Evolutionary conservation across 169 alveolate species (phyloP).

Genomic region (Plasmodium vinckei): DNA sequence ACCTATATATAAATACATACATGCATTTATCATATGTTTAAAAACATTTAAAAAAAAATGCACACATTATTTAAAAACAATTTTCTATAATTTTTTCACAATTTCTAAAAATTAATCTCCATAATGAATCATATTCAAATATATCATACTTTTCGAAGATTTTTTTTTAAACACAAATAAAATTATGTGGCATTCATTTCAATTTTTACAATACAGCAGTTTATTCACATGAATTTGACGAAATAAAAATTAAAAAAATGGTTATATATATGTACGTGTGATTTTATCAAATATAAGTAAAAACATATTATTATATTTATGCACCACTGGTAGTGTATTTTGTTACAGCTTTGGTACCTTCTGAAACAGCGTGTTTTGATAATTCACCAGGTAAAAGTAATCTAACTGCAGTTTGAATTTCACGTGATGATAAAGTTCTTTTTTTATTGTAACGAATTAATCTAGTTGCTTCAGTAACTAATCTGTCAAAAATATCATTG

Average conservation of each 20-base stretch:
- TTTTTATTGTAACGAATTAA: conserved; percentile 97
- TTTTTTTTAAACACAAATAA: conserved; percentile 22
- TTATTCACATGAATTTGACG: conserved; percentile 20
- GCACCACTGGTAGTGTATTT: conserved; percentile 95
- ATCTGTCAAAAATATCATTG: conserved; percentile 97
- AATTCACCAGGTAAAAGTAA: conserved; percentile 99
- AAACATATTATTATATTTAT: conserved; percentile 64
- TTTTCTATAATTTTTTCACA: conserved; percentile 42
- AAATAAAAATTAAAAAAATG: conserved; percentile 3
- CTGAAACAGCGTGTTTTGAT: conserved; percentile 99
- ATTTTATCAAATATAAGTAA: neutral
- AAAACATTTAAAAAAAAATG: conserved; percentile 35
- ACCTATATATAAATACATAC: conserved; percentile 26
- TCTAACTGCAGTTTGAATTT: conserved; percentile 98
- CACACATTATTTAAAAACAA: conserved; percentile 27
- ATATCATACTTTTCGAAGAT: conserved; percentile 37
- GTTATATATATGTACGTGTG: conserved; percentile 1
- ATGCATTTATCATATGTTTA: conserved; percentile 36
- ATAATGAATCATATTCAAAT: conserved; percentile 59
- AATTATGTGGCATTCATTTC: neutral
- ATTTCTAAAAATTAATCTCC: conserved; percentile 14
- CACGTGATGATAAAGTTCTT: conserved; percentile 98
- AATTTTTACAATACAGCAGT: conserved; percentile 10
- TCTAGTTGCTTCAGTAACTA: conserved; percentile 97
- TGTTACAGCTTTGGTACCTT: conserved; percentile 99